Base-by-base conservation (phyloP, 805 yeast genomes). In the Candida incommunis region DNA sequence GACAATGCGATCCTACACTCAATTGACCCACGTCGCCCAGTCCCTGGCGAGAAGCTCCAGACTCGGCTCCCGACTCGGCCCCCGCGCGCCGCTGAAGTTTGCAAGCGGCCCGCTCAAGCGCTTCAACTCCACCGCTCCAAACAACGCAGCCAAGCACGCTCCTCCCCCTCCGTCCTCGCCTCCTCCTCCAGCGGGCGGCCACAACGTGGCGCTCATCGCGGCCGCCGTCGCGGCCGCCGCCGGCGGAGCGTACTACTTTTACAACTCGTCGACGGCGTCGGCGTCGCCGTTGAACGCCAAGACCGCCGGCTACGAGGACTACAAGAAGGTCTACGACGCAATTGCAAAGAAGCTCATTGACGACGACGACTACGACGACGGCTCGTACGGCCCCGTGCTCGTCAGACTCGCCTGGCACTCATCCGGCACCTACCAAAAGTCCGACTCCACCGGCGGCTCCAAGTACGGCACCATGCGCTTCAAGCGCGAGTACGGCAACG, bases 391-490 rank as follows among this genome's bases (percentile, higher is more conserved):
- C 0, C 94, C 94, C 3, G 74, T 78, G 21, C 63, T 82, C 40
- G 74, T 82, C 18, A 72, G 92, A 55, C 68, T 82, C 42, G 79
- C 92, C 22, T 82, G 92, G 92, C 92, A 83, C 57, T 69, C 78
- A 34, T 74, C 83, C 51, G 92, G 88, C n/a, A 80, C 87, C n/a
- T 83, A 66, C 58, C 80, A 80, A 51, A 65, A 65, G 50, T 50
- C 53, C 15, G 65, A 60, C n/a, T 57, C 66, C 31, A 53, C 73
- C 2, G 64, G 64, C 20, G 71, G 71, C 57, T 76, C 84, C 1
- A 77, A 70, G 54, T 85, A 86, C 40, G 86, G 85, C 41, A 79
- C 87, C 13, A 76, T 78, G 72, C 67, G 60, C 42, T 70, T 57
- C 58, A 59, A 61, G 23, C 61, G 69, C 45, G 84, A 78, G 56